phyloP scores from a whole-genome alignment of 306 rosid species.

The Delonix regia region DNA sequence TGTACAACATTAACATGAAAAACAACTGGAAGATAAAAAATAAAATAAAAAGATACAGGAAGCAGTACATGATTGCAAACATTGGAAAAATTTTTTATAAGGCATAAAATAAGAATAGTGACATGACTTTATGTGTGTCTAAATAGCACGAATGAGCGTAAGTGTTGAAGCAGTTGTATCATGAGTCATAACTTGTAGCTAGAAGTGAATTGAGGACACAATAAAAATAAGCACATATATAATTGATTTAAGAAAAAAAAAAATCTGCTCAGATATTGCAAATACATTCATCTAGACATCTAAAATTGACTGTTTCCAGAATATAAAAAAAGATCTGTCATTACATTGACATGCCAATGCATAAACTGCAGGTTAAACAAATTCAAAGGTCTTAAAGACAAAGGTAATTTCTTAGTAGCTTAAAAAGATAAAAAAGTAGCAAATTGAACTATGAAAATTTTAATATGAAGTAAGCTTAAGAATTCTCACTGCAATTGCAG shows the following conservation, averaged over 20 bases:
- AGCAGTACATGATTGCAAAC: background rate
- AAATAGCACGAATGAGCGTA: background rate
- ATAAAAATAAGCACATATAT: background rate
- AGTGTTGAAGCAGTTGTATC: background rate
- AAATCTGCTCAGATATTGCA: background rate
- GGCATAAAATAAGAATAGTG: background rate
- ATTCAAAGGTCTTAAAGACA: slow-evolving; percentile 2
- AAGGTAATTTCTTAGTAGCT: background rate
- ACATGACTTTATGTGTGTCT: background rate
- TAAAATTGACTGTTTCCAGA: background rate
- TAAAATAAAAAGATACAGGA: no score
- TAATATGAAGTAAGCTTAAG: background rate
- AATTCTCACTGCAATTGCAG: slow-evolving; percentile 1
- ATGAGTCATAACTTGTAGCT: slow-evolving; percentile 11
- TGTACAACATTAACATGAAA: background rate
- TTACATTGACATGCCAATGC: slow-evolving; percentile 7
- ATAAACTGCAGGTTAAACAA: slow-evolving; percentile 8
- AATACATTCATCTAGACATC: background rate
- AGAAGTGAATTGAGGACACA: background rate
- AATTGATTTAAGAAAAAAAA: background rate
- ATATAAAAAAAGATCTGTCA: background rate
- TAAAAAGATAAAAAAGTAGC: background rate
- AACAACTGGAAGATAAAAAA: background rate
- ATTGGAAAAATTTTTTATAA: background rate
- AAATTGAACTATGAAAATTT: background rate